phyloP scores from a whole-genome alignment of 2,329 filamentous ascomycete species.

The Sporothrix luriei region DNA sequence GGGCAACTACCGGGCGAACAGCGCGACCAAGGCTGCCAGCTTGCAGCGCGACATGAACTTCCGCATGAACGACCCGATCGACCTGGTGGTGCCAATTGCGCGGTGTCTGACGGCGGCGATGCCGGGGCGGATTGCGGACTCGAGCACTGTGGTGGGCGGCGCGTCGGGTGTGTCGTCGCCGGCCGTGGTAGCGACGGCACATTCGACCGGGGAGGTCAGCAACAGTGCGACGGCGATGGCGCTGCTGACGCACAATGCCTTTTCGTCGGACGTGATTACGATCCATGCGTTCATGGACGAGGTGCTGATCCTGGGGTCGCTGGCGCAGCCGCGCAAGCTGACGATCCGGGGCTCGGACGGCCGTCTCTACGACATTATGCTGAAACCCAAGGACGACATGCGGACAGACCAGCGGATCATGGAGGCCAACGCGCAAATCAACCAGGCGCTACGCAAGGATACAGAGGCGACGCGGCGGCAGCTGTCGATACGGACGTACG shows the following conservation, averaged over 20 bases:
- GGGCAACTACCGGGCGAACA: conserved; percentile 81
- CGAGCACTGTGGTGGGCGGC: not conserved
- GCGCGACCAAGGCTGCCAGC: conserved; percentile 68
- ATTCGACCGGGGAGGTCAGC: conserved; percentile 43
- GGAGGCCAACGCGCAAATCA: conserved; percentile 99
- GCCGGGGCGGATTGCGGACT: conserved; percentile 48
- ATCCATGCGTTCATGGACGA: conserved; percentile 82
- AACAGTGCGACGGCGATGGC: conserved; percentile 22
- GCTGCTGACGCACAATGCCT: conserved; percentile 77
- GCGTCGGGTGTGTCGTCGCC: not conserved
- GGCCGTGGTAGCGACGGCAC: not conserved
- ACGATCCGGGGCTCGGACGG: conserved; percentile 88
- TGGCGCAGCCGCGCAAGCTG: conserved; percentile 89
- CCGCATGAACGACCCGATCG: conserved; percentile 78
- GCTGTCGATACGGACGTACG: conserved; percentile 95
- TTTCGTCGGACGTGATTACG: conserved; percentile 81
- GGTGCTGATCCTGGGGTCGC: conserved; percentile 83
- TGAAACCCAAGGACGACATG: conserved; percentile 97
- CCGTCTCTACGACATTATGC: conserved; percentile 82
- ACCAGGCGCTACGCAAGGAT: conserved; percentile 87
- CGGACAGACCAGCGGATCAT: conserved; percentile 97
- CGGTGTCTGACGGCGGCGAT: conserved; percentile 79
- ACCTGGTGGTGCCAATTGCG: conserved; percentile 87
- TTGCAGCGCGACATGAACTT: conserved; percentile 78
- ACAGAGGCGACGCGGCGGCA: conserved; percentile 87